These are phyloP conservation scores for Abortiporus biennis DNA, from an alignment of 1,284 basidiomycete genomes.

Conservation along the genomic window DNA sequence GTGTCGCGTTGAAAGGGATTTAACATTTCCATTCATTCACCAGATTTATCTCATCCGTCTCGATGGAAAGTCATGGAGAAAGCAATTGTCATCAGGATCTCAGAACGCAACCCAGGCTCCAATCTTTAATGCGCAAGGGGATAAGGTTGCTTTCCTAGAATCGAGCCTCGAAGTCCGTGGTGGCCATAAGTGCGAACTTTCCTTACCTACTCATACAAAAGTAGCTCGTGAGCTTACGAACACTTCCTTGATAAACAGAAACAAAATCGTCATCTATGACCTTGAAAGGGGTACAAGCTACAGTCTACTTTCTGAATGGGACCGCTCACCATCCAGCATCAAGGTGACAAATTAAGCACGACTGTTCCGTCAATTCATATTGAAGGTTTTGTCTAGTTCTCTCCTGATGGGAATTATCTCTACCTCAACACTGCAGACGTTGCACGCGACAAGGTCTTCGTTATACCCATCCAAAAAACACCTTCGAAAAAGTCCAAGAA, in stretches of 20 bases:
- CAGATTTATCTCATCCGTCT: constrained; percentile 65
- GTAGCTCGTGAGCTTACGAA: neutral
- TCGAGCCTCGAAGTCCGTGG: constrained; percentile 85
- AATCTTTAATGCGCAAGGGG: constrained; percentile 59
- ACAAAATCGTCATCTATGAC: constrained; percentile 76
- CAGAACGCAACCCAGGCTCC: constrained; percentile 79
- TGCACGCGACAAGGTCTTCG: constrained; percentile 68
- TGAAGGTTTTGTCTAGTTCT: constrained; percentile 46
- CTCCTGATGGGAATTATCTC: constrained; percentile 61
- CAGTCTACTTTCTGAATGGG: constrained; percentile 76
- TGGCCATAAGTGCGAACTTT: constrained; percentile 60
- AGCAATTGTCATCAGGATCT: constrained; percentile 70
- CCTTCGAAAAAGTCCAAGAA: constrained; percentile 44
- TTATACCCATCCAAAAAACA: constrained; percentile 56
- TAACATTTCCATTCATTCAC: too few species aligned
- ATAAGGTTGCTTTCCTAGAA: constrained; percentile 82
- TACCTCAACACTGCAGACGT: constrained; percentile 74
- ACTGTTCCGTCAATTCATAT: neutral
- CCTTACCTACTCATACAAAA: neutral
- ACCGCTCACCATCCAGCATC: constrained; percentile 71
- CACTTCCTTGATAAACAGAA: constrained; percentile 33
- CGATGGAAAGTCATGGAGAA: constrained; percentile 38
- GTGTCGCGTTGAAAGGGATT: too few species aligned
- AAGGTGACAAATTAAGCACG: constrained; percentile 20
- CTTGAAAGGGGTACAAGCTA: constrained; percentile 58